Evolutionary conservation across 2,329 filamentous ascomycete species (phyloP), one percentile per base, ranked within the genome.

Genomic region (Fusarium phyllophilum): DNA sequence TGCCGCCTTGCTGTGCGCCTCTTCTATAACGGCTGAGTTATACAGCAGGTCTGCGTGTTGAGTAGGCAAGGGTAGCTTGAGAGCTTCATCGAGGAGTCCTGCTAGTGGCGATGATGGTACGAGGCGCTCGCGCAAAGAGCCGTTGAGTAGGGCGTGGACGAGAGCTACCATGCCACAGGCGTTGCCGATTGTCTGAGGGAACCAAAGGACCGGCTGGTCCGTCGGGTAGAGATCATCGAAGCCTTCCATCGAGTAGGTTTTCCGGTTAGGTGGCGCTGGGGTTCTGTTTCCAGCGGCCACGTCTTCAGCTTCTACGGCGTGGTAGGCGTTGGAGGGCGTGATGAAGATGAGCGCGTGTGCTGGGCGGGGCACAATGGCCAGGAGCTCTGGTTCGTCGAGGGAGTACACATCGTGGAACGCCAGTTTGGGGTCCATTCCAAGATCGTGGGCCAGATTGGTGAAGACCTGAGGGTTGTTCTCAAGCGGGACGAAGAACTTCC

Each of bases 111-210:
- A 51, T 4, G 31, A 34, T 3, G 48, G 48, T 0, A 51, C 17
- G 0, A 51, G 31, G 3, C 12, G 48, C n/a, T 51, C 17, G 1
- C 31, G 48, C 0, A 51, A 20, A 0, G n/a, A 24, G 0, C 48
- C 48, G n/a, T 51, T 51, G 31, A 51, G 48, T 0, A 51, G n/a
- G 17, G 48, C n/a, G 7, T 51, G 48, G 6, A 51, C 8, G 6
- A 51, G 48, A 0, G 48, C 31, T 14, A 51, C 31, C 48, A 51
- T 51, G 3, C 48, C 48, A 5, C 48, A 51, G 12, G 48, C 48
- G 31, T 51, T 51, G 12, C 48, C 48, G 17, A 51, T 51, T 11
- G 48, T 51, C 17, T 51, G 48, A 12, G 48, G 48, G 1, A 51
- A 51, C 48, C 48, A 51, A 6, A 51, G 48, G 17, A 51, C 48